Base-by-base conservation (phyloP, 2,329 filamentous ascomycete genomes). In the Fusarium lyarnte region DNA sequence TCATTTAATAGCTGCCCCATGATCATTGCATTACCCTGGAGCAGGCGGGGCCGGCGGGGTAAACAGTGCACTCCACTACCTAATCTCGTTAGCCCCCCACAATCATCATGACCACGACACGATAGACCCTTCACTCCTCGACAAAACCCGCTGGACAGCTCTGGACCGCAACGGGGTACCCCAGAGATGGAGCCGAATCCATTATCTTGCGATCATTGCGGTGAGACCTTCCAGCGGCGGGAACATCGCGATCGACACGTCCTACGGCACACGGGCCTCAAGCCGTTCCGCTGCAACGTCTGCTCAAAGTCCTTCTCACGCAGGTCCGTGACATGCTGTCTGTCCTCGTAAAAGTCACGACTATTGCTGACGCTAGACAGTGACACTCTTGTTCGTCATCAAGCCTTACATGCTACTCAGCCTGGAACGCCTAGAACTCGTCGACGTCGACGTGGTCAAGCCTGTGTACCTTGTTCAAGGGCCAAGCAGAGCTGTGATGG, bases 201-300 rank as follows among this genome's bases (percentile, higher is more conserved):
- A 4, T 6, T 63, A 2, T 60, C 55, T 0, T 63, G 42, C 1
- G 23, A 42, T 0, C 29, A 60, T 14, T 63, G 60, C 36, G 54
- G 60, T 1, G 60, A 63, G 8, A 60, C 5, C 0, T 63, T 63
- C 1, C 54, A 63, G 3, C 60, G 60, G 4, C 36, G 60, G 1
- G 60, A 63, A 29, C 60, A 63, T 10, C 60, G 60, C 2, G 54
- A 63, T 60, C 36, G 54, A 9, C 60, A 63, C 21, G 27, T 63
- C 6, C 54, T 59, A 6, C 36, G 60, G 10, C 54, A 63, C 2
- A 60, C 60, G 0, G 60, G 54, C 12, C 36, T 39, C 23, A 63
- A 47, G 2, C 54, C 60, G 2, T 63, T 63, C 1, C 54, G 25
- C 5, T 63, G 60, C 2, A 12, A 42, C 9, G 25, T 63, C 2